Evolutionary conservation across 495 filamentous ascomycete genomes (phyloP).

Genomic region (Penicillium ucsense): DNA sequence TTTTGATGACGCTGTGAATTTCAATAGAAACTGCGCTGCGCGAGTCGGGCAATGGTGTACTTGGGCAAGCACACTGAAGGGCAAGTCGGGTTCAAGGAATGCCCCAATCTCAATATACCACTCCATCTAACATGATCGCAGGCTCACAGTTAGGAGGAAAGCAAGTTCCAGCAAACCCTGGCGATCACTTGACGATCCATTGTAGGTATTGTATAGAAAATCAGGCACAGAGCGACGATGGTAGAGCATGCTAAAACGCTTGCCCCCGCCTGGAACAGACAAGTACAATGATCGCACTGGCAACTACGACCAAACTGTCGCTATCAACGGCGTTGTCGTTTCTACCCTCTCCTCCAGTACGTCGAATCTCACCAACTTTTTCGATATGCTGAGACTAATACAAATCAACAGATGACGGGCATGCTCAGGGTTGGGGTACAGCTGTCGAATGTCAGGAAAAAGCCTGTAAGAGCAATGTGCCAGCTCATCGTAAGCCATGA

Average conservation of each 20-base stretch:
- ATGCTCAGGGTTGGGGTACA: constrained; percentile 30
- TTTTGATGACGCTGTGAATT: too few species aligned
- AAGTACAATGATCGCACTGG: neutral
- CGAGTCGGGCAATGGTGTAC: neutral
- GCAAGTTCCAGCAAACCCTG: neutral
- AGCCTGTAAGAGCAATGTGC: constrained; percentile 17
- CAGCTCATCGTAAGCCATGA: constrained; percentile 18
- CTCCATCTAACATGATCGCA: neutral
- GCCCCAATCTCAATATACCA: neutral
- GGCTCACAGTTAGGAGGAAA: neutral
- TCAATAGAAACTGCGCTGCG: neutral
- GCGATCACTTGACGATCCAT: neutral
- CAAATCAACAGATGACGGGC: constrained; percentile 23
- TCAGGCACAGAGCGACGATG: neutral
- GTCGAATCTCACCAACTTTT: neutral
- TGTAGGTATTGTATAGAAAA: neutral
- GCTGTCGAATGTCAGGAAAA: constrained; percentile 31
- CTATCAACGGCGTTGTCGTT: neutral
- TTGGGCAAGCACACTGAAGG: neutral
- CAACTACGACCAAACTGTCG: neutral
- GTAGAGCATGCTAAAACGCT: neutral
- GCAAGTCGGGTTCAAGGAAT: neutral
- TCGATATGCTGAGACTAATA: neutral
- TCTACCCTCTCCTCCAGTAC: neutral
- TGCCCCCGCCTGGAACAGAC: too few species aligned